These are phyloP conservation scores for Bombardia bombarda DNA, from an alignment of 495 filamentous ascomycete species.

Conservation along the genomic window DNA sequence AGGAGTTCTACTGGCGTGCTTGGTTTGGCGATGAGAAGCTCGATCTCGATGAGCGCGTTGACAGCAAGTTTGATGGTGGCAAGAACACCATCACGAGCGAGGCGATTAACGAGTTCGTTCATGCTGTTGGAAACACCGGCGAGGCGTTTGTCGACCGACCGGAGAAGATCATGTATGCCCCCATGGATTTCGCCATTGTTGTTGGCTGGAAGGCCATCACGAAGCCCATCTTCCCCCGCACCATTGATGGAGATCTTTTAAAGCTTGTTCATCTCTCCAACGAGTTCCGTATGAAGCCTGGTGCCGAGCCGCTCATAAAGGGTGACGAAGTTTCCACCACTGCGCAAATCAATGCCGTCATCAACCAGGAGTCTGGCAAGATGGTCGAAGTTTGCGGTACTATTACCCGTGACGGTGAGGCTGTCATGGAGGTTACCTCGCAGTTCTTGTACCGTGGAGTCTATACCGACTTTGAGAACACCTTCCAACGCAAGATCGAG, in stretches of 20 bases:
- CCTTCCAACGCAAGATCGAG: conserved; percentile 95
- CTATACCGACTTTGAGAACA: conserved; percentile 93
- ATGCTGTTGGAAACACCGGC: conserved; percentile 94
- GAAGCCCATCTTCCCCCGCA: conserved; percentile 93
- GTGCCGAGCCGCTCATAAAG: conserved; percentile 87
- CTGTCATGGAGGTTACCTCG: conserved; percentile 98
- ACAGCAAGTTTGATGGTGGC: conserved; percentile 83
- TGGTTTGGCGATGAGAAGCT: conserved; percentile 89
- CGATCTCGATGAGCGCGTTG: conserved; percentile 76
- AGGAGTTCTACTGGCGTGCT: conserved; percentile 92
- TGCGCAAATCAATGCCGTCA: conserved; percentile 92
- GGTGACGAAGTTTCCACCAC: conserved; percentile 89
- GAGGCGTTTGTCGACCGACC: conserved; percentile 98
- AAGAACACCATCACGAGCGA: conserved; percentile 76
- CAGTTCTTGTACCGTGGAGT: conserved; percentile 94
- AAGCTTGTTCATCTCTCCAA: conserved; percentile 95
- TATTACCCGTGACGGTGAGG: conserved; percentile 72
- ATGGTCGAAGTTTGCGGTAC: conserved; percentile 99
- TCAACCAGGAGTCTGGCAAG: conserved; percentile 97
- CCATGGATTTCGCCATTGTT: conserved; percentile 99
- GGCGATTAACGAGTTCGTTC: conserved; percentile 95
- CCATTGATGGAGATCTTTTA: conserved; percentile 88
- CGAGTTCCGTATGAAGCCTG: conserved; percentile 95
- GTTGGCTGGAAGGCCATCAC: conserved; percentile 99
- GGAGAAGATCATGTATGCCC: conserved; percentile 88